Evolutionary conservation across 2,329 filamentous ascomycete genomes (phyloP).

Genomic region (Paramyrothecium sp.): DNA sequence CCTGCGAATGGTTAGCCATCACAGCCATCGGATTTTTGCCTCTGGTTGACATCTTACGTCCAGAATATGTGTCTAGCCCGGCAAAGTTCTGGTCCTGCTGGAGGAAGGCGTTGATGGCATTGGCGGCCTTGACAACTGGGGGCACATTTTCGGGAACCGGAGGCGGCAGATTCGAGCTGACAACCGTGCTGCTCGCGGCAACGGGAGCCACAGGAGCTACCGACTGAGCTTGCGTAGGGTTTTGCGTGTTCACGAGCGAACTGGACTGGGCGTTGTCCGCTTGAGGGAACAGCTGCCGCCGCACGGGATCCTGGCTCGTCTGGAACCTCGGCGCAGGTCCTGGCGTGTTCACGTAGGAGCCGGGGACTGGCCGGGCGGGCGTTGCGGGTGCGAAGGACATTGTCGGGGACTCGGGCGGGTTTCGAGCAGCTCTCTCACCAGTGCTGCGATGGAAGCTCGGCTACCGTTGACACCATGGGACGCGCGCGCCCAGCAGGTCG

Average conservation of each 20-base stretch:
- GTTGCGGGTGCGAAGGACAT: conserved; percentile 61
- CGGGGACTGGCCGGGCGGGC: conserved; percentile 70
- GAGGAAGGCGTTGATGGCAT: conserved; percentile 78
- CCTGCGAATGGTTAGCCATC: conserved; percentile 51
- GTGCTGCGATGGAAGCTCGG: conserved; percentile 19
- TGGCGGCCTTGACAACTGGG: conserved; percentile 76
- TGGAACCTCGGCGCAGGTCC: conserved; percentile 53
- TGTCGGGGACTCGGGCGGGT: conserved; percentile 11
- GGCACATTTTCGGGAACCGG: conserved; percentile 50
- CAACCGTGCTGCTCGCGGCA: conserved; percentile 25
- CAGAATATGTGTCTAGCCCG: conserved; percentile 84
- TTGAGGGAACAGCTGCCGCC: conserved; percentile 48
- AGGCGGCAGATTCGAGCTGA: conserved; percentile 35
- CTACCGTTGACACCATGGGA: conserved; percentile 11
- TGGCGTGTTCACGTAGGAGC: conserved; percentile 75
- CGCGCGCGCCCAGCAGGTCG: conserved; percentile 11
- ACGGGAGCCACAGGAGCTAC: conserved; percentile 11
- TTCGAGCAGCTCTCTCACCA: conserved; percentile 18
- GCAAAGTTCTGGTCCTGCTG: conserved; percentile 78
- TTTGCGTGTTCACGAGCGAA: conserved; percentile 12
- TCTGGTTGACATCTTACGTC: conserved; percentile 59
- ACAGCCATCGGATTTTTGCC: not conserved
- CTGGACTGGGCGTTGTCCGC: conserved; percentile 21
- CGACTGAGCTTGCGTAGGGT: conserved; percentile 12
- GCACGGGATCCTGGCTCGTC: conserved; percentile 42